These are phyloP conservation scores for Fraxinus sp. DNA, from an alignment of 305 asterid genomes.

Conservation along the genomic window DNA sequence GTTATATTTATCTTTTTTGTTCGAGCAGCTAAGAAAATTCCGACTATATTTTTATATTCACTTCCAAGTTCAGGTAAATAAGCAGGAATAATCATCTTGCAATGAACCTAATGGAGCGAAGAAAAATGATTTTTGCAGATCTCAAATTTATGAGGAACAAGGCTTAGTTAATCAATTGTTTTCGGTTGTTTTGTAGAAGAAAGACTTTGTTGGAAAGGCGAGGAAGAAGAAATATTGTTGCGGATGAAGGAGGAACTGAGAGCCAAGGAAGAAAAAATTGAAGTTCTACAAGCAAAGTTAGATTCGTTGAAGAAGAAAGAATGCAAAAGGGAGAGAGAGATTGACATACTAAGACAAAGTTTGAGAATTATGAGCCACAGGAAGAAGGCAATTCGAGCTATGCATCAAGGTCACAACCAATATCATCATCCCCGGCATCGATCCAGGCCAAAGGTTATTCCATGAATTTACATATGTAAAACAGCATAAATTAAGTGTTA, in stretches of 20 bases:
- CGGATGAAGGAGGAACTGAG: constrained; percentile 50
- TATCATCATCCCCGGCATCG: not conserved
- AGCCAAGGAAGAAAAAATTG: constrained; percentile 54
- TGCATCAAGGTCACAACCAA: not conserved
- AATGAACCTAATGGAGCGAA: not conserved
- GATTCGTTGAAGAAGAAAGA: constrained; percentile 58
- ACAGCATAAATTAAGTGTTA: not conserved
- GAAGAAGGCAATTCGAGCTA: constrained; percentile 32
- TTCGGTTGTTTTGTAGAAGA: constrained; percentile 40
- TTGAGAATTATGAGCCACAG: constrained; percentile 66
- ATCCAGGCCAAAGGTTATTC: not conserved
- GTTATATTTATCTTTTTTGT: not conserved
- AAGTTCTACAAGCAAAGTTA: constrained; percentile 44
- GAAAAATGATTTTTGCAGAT: too few relatives aligned
- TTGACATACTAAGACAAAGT: constrained; percentile 76
- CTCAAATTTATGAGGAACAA: too few relatives aligned
- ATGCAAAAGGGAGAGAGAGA: constrained; percentile 59
- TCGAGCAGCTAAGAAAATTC: not conserved
- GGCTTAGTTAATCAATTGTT: too few relatives aligned
- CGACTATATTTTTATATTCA: not conserved
- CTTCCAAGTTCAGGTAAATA: not conserved
- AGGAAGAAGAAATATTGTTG: constrained; percentile 40
- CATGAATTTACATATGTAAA: not conserved
- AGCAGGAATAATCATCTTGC: not conserved
- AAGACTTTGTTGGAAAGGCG: constrained; percentile 45